Base-by-base conservation (phyloP, 768 basidiomycete species). In the Crucibulum laeve region DNA sequence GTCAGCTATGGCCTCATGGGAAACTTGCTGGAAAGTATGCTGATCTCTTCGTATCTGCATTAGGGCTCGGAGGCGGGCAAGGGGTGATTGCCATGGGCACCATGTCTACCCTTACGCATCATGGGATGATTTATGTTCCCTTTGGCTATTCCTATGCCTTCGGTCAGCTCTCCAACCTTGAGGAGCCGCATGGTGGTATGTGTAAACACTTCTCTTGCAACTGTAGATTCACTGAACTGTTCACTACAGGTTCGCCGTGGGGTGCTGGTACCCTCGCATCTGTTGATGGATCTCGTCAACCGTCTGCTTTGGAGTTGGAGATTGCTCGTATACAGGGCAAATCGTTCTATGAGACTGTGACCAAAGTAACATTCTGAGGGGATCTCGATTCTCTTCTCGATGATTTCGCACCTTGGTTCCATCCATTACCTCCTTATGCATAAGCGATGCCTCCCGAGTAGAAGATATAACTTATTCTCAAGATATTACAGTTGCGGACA, bases 41-140 rank as follows among this genome's bases (percentile, higher is more conserved):
- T 2, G 73, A 81, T 11, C 64, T 80, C 32, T 92, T 91, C 67
- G 78, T 88, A 38, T 84, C 83, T 18, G 82, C 85, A 1, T 84
- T 73, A 1, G 67, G 72, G n/a, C 79, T 71, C 8, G 88, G 89
- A 43, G 88, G 90, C 46, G 91, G 91, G n/a, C 90, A 92, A 52
- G 85, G 84, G 53, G 47, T 69, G 3, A 86, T 84, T 3, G 70
- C 66, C 36, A 50, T 81, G 25, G 70, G 55, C 41, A 55, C 67
- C 25, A 54, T 88, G 57, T 76, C 76, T 41, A 78, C 83, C 33
- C 55, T 91, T 43, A 59, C 71, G 5, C 88, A 92, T 58, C 86
- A 89, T 45, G 88, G 87, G 15, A 76, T 86, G 22, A 64, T 76
- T 57, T 87, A 65, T 52, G 84, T 88, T 3, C 87, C 91, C 0